Evolutionary conservation across 2,329 filamentous ascomycete species (phyloP).

Genomic region (Lasiodiplodia gonubiensis): DNA sequence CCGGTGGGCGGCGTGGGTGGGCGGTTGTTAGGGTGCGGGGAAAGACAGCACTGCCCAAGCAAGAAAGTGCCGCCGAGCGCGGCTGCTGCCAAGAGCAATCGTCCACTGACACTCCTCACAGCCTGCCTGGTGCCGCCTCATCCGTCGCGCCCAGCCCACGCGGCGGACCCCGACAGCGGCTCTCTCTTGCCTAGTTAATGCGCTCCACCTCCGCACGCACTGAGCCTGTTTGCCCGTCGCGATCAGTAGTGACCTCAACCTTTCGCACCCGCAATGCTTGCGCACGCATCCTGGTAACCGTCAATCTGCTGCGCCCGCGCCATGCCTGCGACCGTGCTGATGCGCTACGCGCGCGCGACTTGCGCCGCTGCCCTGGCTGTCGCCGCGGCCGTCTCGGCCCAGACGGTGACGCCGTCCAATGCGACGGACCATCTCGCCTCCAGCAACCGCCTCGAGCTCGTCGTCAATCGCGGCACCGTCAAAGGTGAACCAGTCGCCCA

Average conservation of each 20-base stretch:
- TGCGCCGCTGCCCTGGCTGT: slow-evolving; percentile 12
- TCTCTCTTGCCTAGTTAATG: not conserved
- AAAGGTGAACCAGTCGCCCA: slow-evolving; percentile 6
- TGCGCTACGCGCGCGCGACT: slow-evolving; percentile 7
- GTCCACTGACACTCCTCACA: no score
- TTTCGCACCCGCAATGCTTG: slow-evolving; percentile 11
- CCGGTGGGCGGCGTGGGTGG: not conserved
- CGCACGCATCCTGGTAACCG: slow-evolving; percentile 11
- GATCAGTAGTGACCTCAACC: not conserved
- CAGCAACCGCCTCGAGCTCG: slow-evolving; percentile 2
- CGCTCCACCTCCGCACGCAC: slow-evolving; percentile 16
- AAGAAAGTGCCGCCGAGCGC: no score
- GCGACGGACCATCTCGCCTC: slow-evolving; percentile 6
- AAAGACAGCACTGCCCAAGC: not conserved
- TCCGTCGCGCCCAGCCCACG: not conserved
- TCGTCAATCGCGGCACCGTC: slow-evolving; percentile 8
- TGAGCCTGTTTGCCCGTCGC: not conserved
- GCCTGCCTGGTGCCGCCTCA: no score
- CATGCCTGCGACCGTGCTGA: slow-evolving; percentile 22
- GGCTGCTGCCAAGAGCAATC: no score
- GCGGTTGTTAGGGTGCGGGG: not conserved
- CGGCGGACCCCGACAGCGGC: slow-evolving; percentile 12
- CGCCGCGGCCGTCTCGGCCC: slow-evolving; percentile 9
- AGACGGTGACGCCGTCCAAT: slow-evolving; percentile 28
- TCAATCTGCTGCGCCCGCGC: slow-evolving; percentile 13